These are phyloP conservation scores for Aristolochia fimbriata DNA, from an alignment of 164 flowering plant genomes.

Conservation along the genomic window DNA sequence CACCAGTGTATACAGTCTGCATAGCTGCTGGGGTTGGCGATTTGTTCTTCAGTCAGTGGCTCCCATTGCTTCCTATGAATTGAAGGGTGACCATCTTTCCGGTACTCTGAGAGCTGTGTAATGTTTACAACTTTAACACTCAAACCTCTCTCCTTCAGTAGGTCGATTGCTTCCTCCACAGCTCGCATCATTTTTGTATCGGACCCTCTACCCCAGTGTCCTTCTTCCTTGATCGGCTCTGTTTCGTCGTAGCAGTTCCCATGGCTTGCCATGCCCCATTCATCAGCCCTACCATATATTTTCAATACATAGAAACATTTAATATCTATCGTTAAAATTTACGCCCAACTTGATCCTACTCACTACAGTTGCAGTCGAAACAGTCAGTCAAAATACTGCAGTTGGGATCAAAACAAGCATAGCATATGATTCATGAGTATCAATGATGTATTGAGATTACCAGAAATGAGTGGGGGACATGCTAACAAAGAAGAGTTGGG, in stretches of 20 bases:
- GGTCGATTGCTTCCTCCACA: constrained; percentile 24
- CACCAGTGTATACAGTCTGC: constrained; percentile 88
- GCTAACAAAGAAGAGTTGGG: constrained; percentile 48
- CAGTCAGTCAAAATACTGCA: too few species aligned
- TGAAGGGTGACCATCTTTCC: constrained; percentile 81
- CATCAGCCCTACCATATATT: constrained; percentile 35
- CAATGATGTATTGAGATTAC: neutral
- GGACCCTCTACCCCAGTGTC: constrained; percentile 34
- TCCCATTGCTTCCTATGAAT: constrained; percentile 57
- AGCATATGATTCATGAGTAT: neutral
- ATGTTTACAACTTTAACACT: constrained; percentile 48
- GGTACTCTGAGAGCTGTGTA: constrained; percentile 62
- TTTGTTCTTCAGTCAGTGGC: constrained; percentile 32
- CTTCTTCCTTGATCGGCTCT: constrained; percentile 28
- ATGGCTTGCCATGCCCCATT: constrained; percentile 34
- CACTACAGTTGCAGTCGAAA: too few species aligned
- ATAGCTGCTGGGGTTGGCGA: constrained; percentile 36
- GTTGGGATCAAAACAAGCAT: too few species aligned
- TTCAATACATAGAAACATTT: neutral
- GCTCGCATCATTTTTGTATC: constrained; percentile 35
- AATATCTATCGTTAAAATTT: too few species aligned
- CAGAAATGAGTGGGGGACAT: constrained; percentile 55
- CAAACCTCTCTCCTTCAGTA: constrained; percentile 35
- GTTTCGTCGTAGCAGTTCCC: constrained; percentile 52
- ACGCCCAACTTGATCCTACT: too few species aligned